Base-by-base conservation (phyloP, 495 filamentous ascomycete genomes). In the Aspergillus conjunctus region DNA sequence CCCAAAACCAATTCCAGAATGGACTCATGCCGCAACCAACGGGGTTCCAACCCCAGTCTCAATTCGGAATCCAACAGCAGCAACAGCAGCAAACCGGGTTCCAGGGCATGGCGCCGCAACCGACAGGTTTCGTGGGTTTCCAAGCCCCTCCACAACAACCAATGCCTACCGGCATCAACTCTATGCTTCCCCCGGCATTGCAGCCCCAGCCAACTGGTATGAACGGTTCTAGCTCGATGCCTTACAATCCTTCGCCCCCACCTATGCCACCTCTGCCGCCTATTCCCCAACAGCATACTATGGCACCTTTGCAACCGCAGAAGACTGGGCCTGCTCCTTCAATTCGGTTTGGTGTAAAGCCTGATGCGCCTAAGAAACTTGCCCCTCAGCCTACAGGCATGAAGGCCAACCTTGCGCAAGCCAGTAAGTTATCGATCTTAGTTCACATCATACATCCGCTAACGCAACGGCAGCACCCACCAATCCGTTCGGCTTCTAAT, bases 241-340 rank as follows among this genome's bases (percentile, higher is more conserved):
- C 77, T 32, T 79, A 72, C 66, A 72, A 65, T 46, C 69, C 61
- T 30, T 67, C 74, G 32, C 77, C 77, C 20, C 73, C 76, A 4
- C 64, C 72, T 22, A 56, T 79, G 51, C 77, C 76, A 3, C 74
- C 77, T 22, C 54, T 79, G 51, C 77, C 76, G 3, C 74, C 77
- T 41, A 77, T 79, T 55, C 78, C 77, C 17, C 75, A 85, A 59
- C 78, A 80, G 54, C 79, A 78, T 7, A 87, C 76, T 3, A 69
- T 77, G 41, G 71, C 79, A 8, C 87, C 88, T 32, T 77, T 98
- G 58, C 73, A 86, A 50, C 87, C 94, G 33, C 94, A 98, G 73
- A 88, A 92, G 80, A 98, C 94, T 3, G 94, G 94, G 0, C 95
- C 94, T n/a, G 77, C 94, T 33, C 94, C 94, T 32, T 86, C 92